Base-by-base conservation (phyloP, 495 filamentous ascomycete species). In the Pyronema omphalodes region DNA sequence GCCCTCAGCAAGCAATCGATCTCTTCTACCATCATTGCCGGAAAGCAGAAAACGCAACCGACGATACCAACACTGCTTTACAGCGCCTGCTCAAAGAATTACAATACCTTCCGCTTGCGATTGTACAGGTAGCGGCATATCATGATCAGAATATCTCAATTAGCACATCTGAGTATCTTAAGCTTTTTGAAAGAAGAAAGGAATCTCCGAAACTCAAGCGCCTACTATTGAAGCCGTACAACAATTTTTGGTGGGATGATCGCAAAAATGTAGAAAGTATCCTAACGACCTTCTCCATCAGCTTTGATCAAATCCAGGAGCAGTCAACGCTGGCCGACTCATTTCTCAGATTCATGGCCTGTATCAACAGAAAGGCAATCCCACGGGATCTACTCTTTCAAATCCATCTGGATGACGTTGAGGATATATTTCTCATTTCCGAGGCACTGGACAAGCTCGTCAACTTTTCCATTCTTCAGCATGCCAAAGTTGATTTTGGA, bases 211-310 rank as follows among this genome's bases (percentile, higher is more conserved):
- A n/a, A n/a, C n/a, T n/a, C n/a, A 47, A 51, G 9, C 15, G 6
- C 9, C 55, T 66, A 17, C 47, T 59, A 23, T 47, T 37, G 23
- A 23, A 50, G 11, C 33, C 55, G 17, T 52, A 55, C 46, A 45
- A 12, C 4, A 61, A 63, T 45, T 17, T 57, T 15, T 51, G 55
- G 23, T 61, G 69, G 40, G 23, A 5, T 5, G 5, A 29, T 2
- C 68, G n/a, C 11, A 33, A 17, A 3, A 51, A 70, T 34, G 29
- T 46, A 1, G 62, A 71, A 54, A 64, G 68, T 3, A 58, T 74
- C 5, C 58, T 71, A 11, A 66, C 60, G 4, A 73, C 71, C 15
- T 75, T 70, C 71, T 52, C 66, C 53, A 61, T 75, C 17, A 72
- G 71, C 0, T 76, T 75, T 54, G 61, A 71, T 9, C 67, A 71